Evolutionary conservation across 2,329 filamentous ascomycete genomes (phyloP), one percentile per base, ranked within the genome.

Genomic region (Colletotrichum destructivum): DNA sequence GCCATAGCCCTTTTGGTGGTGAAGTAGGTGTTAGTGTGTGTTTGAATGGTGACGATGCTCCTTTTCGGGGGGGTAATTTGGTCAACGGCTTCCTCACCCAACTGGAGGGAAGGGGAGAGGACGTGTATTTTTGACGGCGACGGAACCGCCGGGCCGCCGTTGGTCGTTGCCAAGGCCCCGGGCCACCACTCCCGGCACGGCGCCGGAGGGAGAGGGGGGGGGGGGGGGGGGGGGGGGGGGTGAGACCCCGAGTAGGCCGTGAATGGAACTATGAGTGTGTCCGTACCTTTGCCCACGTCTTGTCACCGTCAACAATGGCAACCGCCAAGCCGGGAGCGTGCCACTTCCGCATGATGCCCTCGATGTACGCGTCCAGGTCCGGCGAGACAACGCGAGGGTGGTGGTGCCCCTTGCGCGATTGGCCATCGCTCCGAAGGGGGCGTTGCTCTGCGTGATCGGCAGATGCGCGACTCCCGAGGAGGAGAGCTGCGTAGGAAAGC

Each of bases 241-340:
- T 8, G 1, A 31, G 31, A 31, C 7, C 31, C 35, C 52, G 4
- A 55, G 3, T 21, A 12, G 11, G 11, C 7, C 15, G 18, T 5
- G 9, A 15, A 55, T 21, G 31, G 18, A 55, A 11, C 31, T 35
- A 35, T 9, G 31, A 35, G 21, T 23, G 15, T 1, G 9, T n/a
- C 15, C 73, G 66, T 63, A 83, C 81, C 73, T 78, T 77, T 9
- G 80, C 70, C 75, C 76, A 81, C 4, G 79, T 81, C 16, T 81
- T 72, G 12, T 84, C 76, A 0, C 81, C 79, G 46, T 84, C 78
- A 18, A 85, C 75, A 12, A 86, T 75, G 0, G 82, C 81, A 18
- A 87, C 78, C 2, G 84, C 78, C 11, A 86, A 68, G 0, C 83
- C 84, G 2, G 84, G 83, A 4, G 83, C 79, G 66, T 85, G 78